phyloP scores from a whole-genome alignment of 2,329 filamentous ascomycete genomes.

The Colletotrichum salicis region DNA sequence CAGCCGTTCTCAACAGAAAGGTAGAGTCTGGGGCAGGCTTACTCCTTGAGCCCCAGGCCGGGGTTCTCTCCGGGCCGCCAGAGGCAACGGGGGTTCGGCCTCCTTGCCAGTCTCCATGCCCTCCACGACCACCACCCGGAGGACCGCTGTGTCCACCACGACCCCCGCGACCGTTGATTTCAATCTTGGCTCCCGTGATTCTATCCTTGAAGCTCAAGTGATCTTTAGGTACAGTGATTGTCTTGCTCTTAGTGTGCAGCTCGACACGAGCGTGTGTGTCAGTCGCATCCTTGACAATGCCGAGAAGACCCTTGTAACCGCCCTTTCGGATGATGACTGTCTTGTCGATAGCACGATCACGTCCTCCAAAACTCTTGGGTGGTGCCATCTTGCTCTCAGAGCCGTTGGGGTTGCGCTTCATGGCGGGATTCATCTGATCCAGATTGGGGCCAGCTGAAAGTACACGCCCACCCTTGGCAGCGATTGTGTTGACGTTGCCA shows the following conservation, averaged over 20 bases:
- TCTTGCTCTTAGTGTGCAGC: conserved; percentile 93
- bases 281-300: conserved; percentile 95
- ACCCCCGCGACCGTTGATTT: conserved; percentile 67
- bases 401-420: conserved; percentile 75
- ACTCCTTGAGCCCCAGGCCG: conserved; percentile 79
- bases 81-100: conserved; percentile 75
- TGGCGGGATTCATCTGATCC: conserved; percentile 89
- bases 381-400: conserved; percentile 70
- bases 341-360: conserved; percentile 88
- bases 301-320: conserved; percentile 89
- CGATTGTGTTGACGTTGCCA: conserved; percentile 86
- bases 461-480: conserved; percentile 90
- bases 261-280: conserved; percentile 89
- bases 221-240: conserved; percentile 84
- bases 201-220: conserved; percentile 88
- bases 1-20: background rate
- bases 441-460: conserved; percentile 77
- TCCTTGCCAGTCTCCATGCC: conserved; percentile 67
- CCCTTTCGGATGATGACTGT: conserved; percentile 90
- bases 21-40: conserved; percentile 50
- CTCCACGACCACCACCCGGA: conserved; percentile 55
- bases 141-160: conserved; percentile 56
- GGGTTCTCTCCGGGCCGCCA: conserved; percentile 74
- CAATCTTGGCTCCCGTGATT: conserved; percentile 80
- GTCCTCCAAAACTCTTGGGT: conserved; percentile 75